Conservation (phyloP, 2,329 filamentous ascomycete species). For the Neopestalotiopsis sp. region DNA sequence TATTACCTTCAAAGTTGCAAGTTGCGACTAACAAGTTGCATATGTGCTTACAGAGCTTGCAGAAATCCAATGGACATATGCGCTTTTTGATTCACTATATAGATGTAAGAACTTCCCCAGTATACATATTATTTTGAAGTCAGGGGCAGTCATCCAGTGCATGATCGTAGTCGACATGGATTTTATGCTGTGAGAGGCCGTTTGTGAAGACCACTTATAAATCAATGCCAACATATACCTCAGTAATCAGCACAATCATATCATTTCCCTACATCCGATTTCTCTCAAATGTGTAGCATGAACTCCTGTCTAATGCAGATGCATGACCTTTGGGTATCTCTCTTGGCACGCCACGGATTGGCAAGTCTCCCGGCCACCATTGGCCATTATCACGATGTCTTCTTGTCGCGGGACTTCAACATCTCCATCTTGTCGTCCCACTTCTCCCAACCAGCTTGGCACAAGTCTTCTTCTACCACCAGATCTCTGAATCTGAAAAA, state of each 20-base stretch:
- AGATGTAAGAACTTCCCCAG: too few relatives aligned
- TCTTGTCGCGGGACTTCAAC: constrained; percentile 39
- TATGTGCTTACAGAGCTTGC: too few relatives aligned
- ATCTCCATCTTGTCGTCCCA: constrained; percentile 68
- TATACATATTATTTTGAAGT: too few relatives aligned
- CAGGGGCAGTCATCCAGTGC: too few relatives aligned
- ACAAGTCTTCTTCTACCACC: constrained; percentile 84
- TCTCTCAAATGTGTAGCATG: background rate
- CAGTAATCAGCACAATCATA: background rate
- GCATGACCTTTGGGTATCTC: background rate
- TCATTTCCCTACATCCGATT: background rate
- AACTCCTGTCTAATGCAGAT: constrained; percentile 2
- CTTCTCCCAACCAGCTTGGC: constrained; percentile 91
- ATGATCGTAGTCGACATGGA: too few relatives aligned
- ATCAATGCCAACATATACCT: background rate
- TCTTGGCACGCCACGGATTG: background rate
- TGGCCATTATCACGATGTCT: constrained; percentile 19
- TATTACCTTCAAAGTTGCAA: too few relatives aligned
- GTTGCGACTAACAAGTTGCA: too few relatives aligned
- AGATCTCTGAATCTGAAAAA: constrained; percentile 80
- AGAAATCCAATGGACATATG: too few relatives aligned
- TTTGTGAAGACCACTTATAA: background rate
- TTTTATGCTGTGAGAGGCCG: too few relatives aligned
- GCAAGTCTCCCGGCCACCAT: background rate
- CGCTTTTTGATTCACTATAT: too few relatives aligned